Conservation (phyloP, 495 filamentous ascomycete genomes). For the Parathielavia appendiculata region DNA sequence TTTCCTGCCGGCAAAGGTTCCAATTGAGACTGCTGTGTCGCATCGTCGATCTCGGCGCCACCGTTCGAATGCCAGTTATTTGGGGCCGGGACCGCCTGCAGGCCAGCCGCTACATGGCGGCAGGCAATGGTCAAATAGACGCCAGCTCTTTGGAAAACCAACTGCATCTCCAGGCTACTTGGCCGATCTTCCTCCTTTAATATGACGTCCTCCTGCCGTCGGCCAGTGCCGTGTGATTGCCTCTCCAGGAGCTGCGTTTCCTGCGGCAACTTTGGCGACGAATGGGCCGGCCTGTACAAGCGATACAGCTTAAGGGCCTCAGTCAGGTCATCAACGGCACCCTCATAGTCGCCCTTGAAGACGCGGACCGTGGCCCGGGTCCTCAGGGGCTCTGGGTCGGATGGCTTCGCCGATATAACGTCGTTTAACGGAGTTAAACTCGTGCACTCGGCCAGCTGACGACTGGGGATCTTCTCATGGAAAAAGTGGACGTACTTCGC, state of each 20-base stretch:
- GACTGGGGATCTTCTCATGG: slow-evolving; percentile 77
- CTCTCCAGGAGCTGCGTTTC: slow-evolving; percentile 35
- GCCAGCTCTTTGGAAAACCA: slow-evolving; percentile 72
- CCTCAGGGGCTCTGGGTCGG: slow-evolving; percentile 59
- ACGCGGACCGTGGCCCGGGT: slow-evolving; percentile 67
- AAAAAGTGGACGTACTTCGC: slow-evolving; percentile 84
- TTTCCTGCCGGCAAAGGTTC: slow-evolving; percentile 29
- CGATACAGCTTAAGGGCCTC: slow-evolving; percentile 56
- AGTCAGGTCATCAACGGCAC: slow-evolving; percentile 63
- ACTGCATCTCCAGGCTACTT: slow-evolving; percentile 63
- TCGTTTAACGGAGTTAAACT: slow-evolving; percentile 59
- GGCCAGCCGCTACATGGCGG: slow-evolving; percentile 43
- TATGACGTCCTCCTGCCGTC: slow-evolving; percentile 50
- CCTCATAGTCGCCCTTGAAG: slow-evolving; percentile 68
- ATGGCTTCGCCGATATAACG: slow-evolving; percentile 56
- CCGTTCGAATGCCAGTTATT: not conserved
- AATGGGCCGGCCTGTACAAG: slow-evolving; percentile 44
- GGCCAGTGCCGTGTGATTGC: slow-evolving; percentile 33
- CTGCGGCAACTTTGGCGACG: slow-evolving; percentile 34
- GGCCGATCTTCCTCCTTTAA: slow-evolving; percentile 66
- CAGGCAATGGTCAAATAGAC: slow-evolving; percentile 67
- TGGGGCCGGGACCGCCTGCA: slow-evolving; percentile 3
- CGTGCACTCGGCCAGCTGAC: slow-evolving; percentile 70
- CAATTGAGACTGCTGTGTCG: slow-evolving; percentile 21
- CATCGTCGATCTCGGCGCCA: slow-evolving; percentile 5